Base-by-base conservation (phyloP, 768 basidiomycete genomes). In the Termitomyces sp. region DNA sequence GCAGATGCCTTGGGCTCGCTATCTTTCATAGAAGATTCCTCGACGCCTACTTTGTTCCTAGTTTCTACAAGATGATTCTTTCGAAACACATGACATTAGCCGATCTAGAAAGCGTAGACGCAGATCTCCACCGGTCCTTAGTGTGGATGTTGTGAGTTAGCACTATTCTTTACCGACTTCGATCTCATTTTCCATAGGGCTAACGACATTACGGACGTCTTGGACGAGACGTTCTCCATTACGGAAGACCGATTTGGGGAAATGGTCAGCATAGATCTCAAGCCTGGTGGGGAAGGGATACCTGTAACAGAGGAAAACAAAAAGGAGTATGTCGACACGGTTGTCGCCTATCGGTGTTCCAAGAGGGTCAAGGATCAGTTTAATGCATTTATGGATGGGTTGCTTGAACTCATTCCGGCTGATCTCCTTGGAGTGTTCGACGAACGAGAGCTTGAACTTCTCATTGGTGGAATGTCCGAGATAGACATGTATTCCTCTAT, bases 401-500 rank as follows among this genome's bases (percentile, higher is more conserved):
- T 95, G 58, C 79, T 87, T 63, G 94, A 95, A 66, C 78, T 95
- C 53, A 84, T 95, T 63, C 91, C 94, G 7, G 76, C 84, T 60
- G 91, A 94, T 64, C 79, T 95, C 54, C 80, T 96, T 69, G 86
- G 85, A 65, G 91, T 95, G 2, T 95, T 96, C 66, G 94, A 96
- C 68, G 93, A 95, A 70, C 81, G 91, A 57, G 94, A 96, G 66
- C 76, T 95, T 4, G 93, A 94, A 73, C 72, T 95, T 55, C 76
- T 96, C 62, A 94, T 96, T 61, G 93, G 94, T 61, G 94, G 94
- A 55, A 93, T 95, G 87, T 86, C 90, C 34, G 93, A 95, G 69
- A 93, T 93, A 53, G 91, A 94, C 69, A 91, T 92, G 83, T 88
- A 67, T 54, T 84, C 75, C n/a, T 20, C 2, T 34, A 2, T 41